Conservation (phyloP, 2,329 filamentous ascomycete genomes). For the Passalora sequoiae region DNA sequence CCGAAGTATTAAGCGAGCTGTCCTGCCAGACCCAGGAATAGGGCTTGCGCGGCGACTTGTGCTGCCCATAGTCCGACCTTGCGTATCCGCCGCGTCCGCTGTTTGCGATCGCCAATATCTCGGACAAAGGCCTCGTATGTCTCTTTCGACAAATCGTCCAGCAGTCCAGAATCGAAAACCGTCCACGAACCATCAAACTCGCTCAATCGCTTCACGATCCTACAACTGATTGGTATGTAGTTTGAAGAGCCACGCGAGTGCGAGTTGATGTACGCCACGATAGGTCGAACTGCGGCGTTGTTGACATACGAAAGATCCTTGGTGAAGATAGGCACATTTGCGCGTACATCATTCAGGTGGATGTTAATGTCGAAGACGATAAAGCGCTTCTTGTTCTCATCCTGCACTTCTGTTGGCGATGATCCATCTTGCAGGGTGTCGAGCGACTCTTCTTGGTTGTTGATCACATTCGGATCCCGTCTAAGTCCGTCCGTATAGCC, state of each 20-base stretch:
- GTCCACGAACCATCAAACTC: constrained; percentile 98
- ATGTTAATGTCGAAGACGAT: constrained; percentile 93
- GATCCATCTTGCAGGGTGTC: neutral
- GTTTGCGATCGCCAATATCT: constrained; percentile 86
- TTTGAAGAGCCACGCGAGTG: constrained; percentile 58
- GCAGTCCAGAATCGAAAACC: constrained; percentile 83
- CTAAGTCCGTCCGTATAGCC: neutral
- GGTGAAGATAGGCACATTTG: constrained; percentile 87
- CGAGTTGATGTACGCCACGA: constrained; percentile 97
- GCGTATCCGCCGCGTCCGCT: constrained; percentile 77
- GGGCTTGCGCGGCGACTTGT: constrained; percentile 82
- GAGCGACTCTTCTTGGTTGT: constrained; percentile 20
- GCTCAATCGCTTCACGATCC: constrained; percentile 78
- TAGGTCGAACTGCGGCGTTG: constrained; percentile 88
- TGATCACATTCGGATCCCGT: constrained; percentile 16
- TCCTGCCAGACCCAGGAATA: constrained; percentile 92
- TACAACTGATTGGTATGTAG: constrained; percentile 91
- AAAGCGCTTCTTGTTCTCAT: constrained; percentile 64
- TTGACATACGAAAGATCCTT: constrained; percentile 91
- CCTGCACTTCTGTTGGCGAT: neutral
- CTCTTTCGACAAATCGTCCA: constrained; percentile 90
- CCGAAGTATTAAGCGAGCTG: constrained; percentile 61
- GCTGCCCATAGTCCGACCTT: constrained; percentile 97
- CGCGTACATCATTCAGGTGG: constrained; percentile 89
- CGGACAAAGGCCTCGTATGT: constrained; percentile 90